phyloP scores from a whole-genome alignment of 805 yeast species.

The Starmera dryadoides region DNA sequence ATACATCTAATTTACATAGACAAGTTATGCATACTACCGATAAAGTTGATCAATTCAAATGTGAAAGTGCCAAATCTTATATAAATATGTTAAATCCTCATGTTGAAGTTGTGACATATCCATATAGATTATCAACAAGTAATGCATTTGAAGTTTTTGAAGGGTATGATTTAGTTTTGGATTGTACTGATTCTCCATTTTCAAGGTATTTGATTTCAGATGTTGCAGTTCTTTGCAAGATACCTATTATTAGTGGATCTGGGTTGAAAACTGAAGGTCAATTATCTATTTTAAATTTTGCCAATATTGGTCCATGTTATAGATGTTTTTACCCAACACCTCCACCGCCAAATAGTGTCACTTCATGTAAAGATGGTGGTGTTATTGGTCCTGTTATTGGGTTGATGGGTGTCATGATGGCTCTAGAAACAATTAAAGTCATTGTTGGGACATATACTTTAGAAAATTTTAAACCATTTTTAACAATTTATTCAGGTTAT shows the following conservation, averaged over 20 bases:
- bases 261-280: conserved; percentile 93
- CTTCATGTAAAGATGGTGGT: conserved; percentile 89
- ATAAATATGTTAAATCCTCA: conserved; percentile 58
- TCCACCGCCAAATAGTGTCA: conserved; percentile 76
- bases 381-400: conserved; percentile 97
- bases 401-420: conserved; percentile 80
- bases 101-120: conserved; percentile 47
- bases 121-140: conserved; percentile 37
- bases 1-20: conserved; percentile 78
- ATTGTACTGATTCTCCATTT: conserved; percentile 91
- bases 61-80: conserved; percentile 65
- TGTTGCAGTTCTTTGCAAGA: conserved; percentile 58
- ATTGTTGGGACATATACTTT: conserved; percentile 45
- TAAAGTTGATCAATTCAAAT: conserved; percentile 63
- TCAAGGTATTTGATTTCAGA: conserved; percentile 85
- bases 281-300: conserved; percentile 64
- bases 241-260: conserved; percentile 83
- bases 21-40: conserved; percentile 74
- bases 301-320: conserved; percentile 77
- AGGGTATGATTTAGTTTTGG: conserved; percentile 72
- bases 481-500: conserved; percentile 61
- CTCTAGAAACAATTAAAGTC: conserved; percentile 77
- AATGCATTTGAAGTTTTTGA: conserved; percentile 60
- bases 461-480: conserved; percentile 57
- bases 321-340: conserved; percentile 90